Conservation (phyloP, 306 rosid genomes). For the Trifolium fragiferum region DNA sequence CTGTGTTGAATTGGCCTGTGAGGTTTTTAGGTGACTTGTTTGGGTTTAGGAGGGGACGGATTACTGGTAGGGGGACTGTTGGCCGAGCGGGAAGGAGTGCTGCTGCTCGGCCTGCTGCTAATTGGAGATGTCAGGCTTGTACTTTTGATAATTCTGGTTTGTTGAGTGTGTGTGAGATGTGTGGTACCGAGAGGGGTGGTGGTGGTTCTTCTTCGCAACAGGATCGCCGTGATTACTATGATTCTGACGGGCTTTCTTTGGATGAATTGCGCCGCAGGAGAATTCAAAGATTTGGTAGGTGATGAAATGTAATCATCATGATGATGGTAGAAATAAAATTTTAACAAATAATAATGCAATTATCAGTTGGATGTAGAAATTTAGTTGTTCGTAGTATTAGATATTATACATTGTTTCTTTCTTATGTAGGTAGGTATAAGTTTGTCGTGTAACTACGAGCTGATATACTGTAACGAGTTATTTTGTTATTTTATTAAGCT, state of each 20-base stretch:
- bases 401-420: background rate
- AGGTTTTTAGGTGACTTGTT: slow-evolving; percentile 43
- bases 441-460: background rate
- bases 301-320: slow-evolving; percentile 9
- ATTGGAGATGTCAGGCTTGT: slow-evolving; percentile 80
- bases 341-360: slow-evolving; percentile 2
- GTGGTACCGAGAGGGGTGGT: slow-evolving; percentile 55
- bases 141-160: slow-evolving; percentile 68
- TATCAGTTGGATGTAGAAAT: background rate
- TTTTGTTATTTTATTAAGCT: background rate
- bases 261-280: slow-evolving; percentile 75
- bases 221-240: slow-evolving; percentile 17
- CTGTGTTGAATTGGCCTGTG: slow-evolving; percentile 60
- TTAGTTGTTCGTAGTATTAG: background rate
- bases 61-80: slow-evolving; percentile 69
- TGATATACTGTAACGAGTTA: slow-evolving; percentile 1
- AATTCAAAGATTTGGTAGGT: slow-evolving; percentile 68
- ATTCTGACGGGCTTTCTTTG: slow-evolving; percentile 44
- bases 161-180: slow-evolving; percentile 72
- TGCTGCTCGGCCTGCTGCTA: slow-evolving; percentile 13
- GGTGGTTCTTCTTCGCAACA: background rate
- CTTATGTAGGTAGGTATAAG: background rate
- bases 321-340: background rate
- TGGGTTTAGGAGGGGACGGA: slow-evolving; percentile 42
- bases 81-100: slow-evolving; percentile 48